A percentile compares a stretch with the other conserved stretches of the same genome.
These are phyloP conservation scores for Penicillium maclennaniae DNA, from an alignment of 495 filamentous ascomycete genomes.

Conservation along the genomic window DNA sequence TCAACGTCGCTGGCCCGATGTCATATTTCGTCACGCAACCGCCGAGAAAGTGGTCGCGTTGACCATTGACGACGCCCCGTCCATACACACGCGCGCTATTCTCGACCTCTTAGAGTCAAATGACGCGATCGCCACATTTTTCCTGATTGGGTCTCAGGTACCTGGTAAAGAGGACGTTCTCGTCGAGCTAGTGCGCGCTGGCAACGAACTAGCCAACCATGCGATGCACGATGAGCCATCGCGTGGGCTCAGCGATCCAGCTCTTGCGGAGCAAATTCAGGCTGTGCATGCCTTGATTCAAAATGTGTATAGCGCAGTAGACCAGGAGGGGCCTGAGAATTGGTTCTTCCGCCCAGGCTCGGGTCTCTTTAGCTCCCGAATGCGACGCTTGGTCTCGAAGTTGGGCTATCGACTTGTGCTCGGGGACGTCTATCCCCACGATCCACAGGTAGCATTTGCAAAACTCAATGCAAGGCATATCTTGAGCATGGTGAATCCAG, in stretches of 20 bases:
- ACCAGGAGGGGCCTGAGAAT: slow-evolving; percentile 30
- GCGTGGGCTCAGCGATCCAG: slow-evolving; percentile 35
- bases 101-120: slow-evolving; percentile 55
- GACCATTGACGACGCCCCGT: slow-evolving; percentile 82
- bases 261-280: slow-evolving; percentile 37
- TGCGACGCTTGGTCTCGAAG: slow-evolving; percentile 51
- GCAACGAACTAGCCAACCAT: slow-evolving; percentile 78
- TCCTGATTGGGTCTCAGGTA: slow-evolving; percentile 74
- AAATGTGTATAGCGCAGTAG: slow-evolving; percentile 47
- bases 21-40: slow-evolving; percentile 64
- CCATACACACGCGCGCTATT: slow-evolving; percentile 67
- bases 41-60: slow-evolving; percentile 64
- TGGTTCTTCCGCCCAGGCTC: slow-evolving; percentile 77
- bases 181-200: slow-evolving; percentile 54
- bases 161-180: slow-evolving; percentile 55
- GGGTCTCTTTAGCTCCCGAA: slow-evolving; percentile 68
- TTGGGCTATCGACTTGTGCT: slow-evolving; percentile 66
- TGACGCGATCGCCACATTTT: slow-evolving; percentile 68
- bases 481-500: slow-evolving; percentile 69
- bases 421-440: slow-evolving; percentile 82
- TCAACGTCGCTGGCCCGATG: slow-evolving; percentile 65
- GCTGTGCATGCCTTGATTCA: slow-evolving; percentile 47
- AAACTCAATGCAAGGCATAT: slow-evolving; percentile 75
- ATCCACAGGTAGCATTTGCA: slow-evolving; percentile 67
- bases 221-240: slow-evolving; percentile 80